Evolutionary conservation across 192 early-diverging fungal genomes (phyloP).

Genomic region (Coemansia sp.): DNA sequence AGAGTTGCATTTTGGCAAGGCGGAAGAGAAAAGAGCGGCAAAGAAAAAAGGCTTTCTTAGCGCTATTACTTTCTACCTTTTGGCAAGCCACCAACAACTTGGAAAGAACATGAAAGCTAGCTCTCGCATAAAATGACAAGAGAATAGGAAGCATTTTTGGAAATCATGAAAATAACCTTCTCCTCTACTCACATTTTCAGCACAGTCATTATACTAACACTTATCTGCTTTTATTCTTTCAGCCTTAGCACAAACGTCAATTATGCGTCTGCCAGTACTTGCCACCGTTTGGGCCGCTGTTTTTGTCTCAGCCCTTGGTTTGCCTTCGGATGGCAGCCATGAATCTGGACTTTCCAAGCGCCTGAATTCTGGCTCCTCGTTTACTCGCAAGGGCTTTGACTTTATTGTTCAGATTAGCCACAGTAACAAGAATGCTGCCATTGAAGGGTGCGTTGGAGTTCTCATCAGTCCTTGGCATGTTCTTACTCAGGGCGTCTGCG

Average conservation of each 20-base stretch:
- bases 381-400: slow-evolving; percentile 9
- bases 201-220: background rate
- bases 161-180: background rate
- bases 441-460: slow-evolving; percentile 16
- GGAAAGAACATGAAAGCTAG: background rate
- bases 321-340: background rate
- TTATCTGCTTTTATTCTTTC: background rate
- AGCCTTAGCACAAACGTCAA: background rate
- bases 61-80: background rate
- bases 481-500: slow-evolving; percentile 1
- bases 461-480: slow-evolving; percentile 13
- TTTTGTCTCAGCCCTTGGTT: background rate
- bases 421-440: background rate
- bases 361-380: background rate
- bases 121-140: background rate
- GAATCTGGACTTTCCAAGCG: background rate
- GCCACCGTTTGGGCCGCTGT: background rate
- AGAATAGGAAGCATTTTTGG: background rate
- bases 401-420: slow-evolving; percentile 3
- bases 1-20: background rate
- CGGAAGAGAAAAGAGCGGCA: background rate
- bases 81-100: background rate
- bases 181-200: background rate
- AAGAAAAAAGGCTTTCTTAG: background rate
- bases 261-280: background rate